Evolutionary conservation across 495 filamentous ascomycete species (phyloP).

Genomic region (Parathielavia hyrcaniae): DNA sequence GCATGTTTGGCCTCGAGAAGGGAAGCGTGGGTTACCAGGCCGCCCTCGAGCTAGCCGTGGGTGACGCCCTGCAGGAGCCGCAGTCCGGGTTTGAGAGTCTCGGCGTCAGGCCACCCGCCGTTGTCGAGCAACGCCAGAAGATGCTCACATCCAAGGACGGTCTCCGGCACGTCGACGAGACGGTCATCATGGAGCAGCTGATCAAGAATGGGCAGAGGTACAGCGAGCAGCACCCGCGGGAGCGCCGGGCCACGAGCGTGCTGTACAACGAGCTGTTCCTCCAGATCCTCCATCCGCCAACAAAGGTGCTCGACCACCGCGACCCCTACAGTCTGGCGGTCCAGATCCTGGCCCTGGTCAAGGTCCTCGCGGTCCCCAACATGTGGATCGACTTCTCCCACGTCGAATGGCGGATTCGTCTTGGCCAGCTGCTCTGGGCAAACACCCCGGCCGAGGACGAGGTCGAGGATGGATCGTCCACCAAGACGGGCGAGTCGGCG

Average conservation of each 20-base stretch:
- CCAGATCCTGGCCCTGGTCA: constrained; percentile 52
- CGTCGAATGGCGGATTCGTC: constrained; percentile 70
- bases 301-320: constrained; percentile 49
- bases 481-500: constrained; percentile 35
- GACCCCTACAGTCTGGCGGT: constrained; percentile 56
- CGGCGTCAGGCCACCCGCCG: constrained; percentile 36
- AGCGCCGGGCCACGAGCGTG: constrained; percentile 39
- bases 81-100: constrained; percentile 45
- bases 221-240: constrained; percentile 33
- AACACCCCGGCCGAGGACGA: constrained; percentile 49
- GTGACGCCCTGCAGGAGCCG: constrained; percentile 53
- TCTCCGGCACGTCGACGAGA: constrained; percentile 48
- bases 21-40: constrained; percentile 71
- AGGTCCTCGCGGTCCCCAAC: constrained; percentile 48
- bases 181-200: constrained; percentile 46
- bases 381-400: constrained; percentile 74
- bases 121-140: constrained; percentile 45
- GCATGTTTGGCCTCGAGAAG: constrained; percentile 63
- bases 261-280: constrained; percentile 57
- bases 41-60: constrained; percentile 61
- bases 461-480: constrained; percentile 41
- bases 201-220: constrained; percentile 46
- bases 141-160: constrained; percentile 46
- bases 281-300: constrained; percentile 52
- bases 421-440: constrained; percentile 79